phyloP scores from a whole-genome alignment of 1,284 basidiomycete species.

The Xanthoconium separans region DNA sequence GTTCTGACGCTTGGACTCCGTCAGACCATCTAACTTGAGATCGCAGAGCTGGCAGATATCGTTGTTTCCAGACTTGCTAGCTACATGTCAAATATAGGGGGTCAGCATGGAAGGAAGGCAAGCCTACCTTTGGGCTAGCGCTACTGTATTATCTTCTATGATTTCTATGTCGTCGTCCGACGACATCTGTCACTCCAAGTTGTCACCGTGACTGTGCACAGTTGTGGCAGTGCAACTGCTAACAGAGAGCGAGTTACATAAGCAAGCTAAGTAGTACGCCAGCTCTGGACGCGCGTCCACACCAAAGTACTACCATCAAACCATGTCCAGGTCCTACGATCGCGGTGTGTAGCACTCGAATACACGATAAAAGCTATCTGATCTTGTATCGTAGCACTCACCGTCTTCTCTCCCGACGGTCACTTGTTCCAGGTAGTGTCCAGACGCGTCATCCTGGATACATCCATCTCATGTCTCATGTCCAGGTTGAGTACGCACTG shows the following conservation, averaged over 20 bases:
- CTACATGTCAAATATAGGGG: not conserved
- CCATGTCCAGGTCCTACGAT: conserved; percentile 37
- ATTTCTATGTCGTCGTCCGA: conserved; percentile 26
- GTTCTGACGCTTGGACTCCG: conserved; percentile 35
- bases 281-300: conserved; percentile 55
- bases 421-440: conserved; percentile 82
- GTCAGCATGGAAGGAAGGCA: too few relatives aligned
- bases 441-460: conserved; percentile 19
- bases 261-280: conserved; percentile 18
- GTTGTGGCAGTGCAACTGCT: conserved; percentile 21
- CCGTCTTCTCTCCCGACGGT: conserved; percentile 94
- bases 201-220: not conserved
- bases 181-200: conserved; percentile 11
- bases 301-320: conserved; percentile 1
- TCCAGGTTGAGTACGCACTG: conserved; percentile 94
- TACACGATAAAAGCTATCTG: conserved; percentile 1
- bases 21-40: conserved; percentile 39
- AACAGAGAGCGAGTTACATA: conserved; percentile 29
- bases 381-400: conserved; percentile 61
- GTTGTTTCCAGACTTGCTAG: conserved; percentile 18
- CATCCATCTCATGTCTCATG: conserved; percentile 20
- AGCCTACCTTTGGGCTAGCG: conserved; percentile 13
- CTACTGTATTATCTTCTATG: conserved; percentile 10
- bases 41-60: conserved; percentile 51
- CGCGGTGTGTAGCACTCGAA: conserved; percentile 27